These are phyloP conservation scores for Talaromyces sp. DNA, from an alignment of 2,329 filamentous ascomycete genomes.

Conservation along the genomic window DNA sequence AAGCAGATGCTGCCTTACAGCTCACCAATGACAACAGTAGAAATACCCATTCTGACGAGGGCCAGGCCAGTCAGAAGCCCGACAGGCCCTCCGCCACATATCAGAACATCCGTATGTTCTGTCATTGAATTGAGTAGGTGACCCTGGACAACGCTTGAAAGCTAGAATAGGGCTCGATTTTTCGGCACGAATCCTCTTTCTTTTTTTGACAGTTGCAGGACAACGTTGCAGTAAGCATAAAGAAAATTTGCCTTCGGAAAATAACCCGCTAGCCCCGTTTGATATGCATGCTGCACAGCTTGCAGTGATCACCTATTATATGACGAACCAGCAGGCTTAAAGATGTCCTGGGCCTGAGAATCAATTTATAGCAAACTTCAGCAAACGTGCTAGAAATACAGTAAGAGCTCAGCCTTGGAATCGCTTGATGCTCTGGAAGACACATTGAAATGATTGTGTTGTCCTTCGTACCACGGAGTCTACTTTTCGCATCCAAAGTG, in stretches of 20 bases:
- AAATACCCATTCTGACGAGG: not conserved
- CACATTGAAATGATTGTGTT: not conserved
- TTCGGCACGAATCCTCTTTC: not conserved
- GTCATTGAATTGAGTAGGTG: not conserved
- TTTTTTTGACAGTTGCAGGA: not conserved
- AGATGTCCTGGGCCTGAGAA: not conserved
- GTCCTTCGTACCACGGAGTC: not conserved
- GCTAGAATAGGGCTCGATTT: not conserved
- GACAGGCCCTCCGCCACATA: conserved; percentile 1
- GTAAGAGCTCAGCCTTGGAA: not conserved
- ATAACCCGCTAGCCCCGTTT: not conserved
- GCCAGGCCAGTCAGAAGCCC: not conserved
- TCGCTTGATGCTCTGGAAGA: not conserved
- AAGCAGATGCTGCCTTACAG: not conserved
- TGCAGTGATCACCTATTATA: not conserved
- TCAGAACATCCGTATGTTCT: not conserved
- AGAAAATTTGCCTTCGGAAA: not conserved
- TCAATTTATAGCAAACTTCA: not conserved
- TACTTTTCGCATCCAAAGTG: not conserved
- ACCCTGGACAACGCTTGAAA: not conserved
- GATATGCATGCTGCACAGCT: not conserved
- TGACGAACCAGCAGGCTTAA: not conserved
- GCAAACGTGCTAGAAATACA: not conserved
- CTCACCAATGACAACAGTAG: conserved; percentile 3
- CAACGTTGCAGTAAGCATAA: not conserved